Evolutionary conservation across 441 rosid genomes (phyloP), one percentile per base, ranked within the genome.

Genomic region (Corymbia citriodora): DNA sequence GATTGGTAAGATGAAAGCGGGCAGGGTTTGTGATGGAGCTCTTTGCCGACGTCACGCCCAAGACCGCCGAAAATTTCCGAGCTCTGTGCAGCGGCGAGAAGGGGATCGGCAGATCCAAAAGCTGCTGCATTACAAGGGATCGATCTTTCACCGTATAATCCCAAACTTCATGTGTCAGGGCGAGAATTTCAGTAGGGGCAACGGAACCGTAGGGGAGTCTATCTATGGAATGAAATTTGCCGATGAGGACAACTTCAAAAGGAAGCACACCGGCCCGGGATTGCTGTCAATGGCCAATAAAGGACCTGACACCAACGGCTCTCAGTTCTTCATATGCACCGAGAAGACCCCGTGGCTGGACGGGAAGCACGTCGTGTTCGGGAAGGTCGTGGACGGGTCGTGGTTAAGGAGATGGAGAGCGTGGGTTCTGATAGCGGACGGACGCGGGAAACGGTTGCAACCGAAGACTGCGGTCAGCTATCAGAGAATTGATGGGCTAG

Each of bases 191-290:
- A 90, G 89, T 1, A 55, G 89, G 61, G 89, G 89, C 68, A 87
- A 90, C 36, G 91, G 91, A 48, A 90, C 91, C 9, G 91, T 89
- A 40, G 91, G 89, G 12, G 91, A 90, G 25, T 90, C 91, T 18
- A 90, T 90, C 15, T 40, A 87, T 19, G 91, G 91, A 57, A 45
- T 11, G 70, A 87, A 90, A 61, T 90, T 90, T 48, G 89, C 52
- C 16, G 91, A 90, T 68, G 91, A 90, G 91, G n/a, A n/a, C n/a
- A 90, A 90, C 91, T 90, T 90, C 91, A 90, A 90, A 17, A 19
- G 68, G 91, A 90, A 90, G 36, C 91, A 90, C 87, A 74, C 91
- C 0, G 91, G 88, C 3, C 88, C 91, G 6, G 91, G 88, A 55
- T 9, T 87, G 3, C 87, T 90, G n/a, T 90, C 89, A 10, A 90